Evolutionary conservation across 202 grass and related monocot genomes (phyloP), one percentile per base, ranked within the genome.

Genomic region (Schoenoplectus triqueter): DNA sequence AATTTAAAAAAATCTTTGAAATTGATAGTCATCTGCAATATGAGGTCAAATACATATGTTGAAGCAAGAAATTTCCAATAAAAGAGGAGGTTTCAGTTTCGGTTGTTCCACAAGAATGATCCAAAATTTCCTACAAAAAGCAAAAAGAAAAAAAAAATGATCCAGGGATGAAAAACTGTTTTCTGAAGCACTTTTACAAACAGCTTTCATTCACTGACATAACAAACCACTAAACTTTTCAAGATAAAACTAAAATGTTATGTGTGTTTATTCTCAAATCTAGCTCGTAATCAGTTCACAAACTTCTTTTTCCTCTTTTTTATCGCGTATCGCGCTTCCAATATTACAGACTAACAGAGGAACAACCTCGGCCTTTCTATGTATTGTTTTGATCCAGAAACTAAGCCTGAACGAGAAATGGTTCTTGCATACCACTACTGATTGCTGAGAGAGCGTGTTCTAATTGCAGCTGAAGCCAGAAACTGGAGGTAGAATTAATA

Each of bases 161-260:
- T 68, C 10, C 31, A 14, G 2, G 1, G 40, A 0, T 7, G 31
- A 69, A 74, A 67, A 20, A 42, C 1, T 6, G 3, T 41, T 42
- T 8, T 59, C 66, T 52, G 44, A 60, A 49, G 63, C 66, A 86
- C 84, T 79, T 78, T 42, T 65, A 45, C 84, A 64, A 86, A 80
- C 80, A 86, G 19, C 5, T 86, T 42, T 13, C 10, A 69, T 48
- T 52, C 80, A 59, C 10, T 19, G 0, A 46, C 5, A 47, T 47
- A 45, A 47, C 2, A 69, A 46, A 0, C 42, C 5, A 6, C 45
- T 47, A 47, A 47, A 47, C 45, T 68, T 42, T 21, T 42, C 17
- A 20, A 73, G 69, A 48, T 20, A 15, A 70, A 17, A 70, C 6
- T 8, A 47, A 47, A 47, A 70, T 47, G 44, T 66, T 44, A 15